phyloP scores from a whole-genome alignment of 1,284 basidiomycete genomes.

The Rhodotorula sp. region DNA sequence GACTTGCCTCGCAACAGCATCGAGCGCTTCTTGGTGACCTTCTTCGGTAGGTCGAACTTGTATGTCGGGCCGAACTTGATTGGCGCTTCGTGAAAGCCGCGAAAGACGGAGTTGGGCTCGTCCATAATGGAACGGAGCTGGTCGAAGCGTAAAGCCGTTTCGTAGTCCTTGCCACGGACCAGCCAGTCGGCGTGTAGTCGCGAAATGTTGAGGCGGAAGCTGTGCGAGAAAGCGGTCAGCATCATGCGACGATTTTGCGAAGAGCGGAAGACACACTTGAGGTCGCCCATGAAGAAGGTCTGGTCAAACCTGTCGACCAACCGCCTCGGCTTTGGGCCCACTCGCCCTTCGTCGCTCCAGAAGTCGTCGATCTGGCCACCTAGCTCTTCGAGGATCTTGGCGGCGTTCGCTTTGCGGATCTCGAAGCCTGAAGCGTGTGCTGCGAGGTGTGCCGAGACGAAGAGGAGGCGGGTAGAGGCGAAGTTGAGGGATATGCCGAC shows the following conservation, averaged over 20 bases:
- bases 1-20: slow-evolving; percentile 12
- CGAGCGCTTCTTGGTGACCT: slow-evolving; percentile 23
- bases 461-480: slow-evolving; percentile 69
- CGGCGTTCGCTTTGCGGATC: slow-evolving; percentile 49
- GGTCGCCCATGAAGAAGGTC: slow-evolving; percentile 65
- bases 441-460: slow-evolving; percentile 84
- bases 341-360: slow-evolving; percentile 13
- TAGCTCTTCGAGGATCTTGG: slow-evolving; percentile 56
- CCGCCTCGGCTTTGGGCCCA: slow-evolving; percentile 53
- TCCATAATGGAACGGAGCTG: slow-evolving; percentile 72
- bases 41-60: slow-evolving; percentile 29
- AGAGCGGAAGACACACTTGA: slow-evolving; percentile 37
- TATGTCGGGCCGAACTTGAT: slow-evolving; percentile 67
- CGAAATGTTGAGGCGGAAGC: slow-evolving; percentile 57
- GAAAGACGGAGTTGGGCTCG: slow-evolving; percentile 53
- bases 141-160: slow-evolving; percentile 61
- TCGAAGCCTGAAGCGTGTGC: slow-evolving; percentile 61
- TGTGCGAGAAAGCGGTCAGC: slow-evolving; percentile 30
- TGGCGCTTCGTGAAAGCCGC: slow-evolving; percentile 66
- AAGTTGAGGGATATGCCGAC: slow-evolving; percentile 78
- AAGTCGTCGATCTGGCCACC: slow-evolving; percentile 55
- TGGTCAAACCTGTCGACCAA: slow-evolving; percentile 79
- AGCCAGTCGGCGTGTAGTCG: slow-evolving; percentile 58
- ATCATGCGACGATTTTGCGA: neutral
- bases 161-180: slow-evolving; percentile 53